Percentiles rank a stretch among this genome's conserved stretches.
phyloP scores from a whole-genome alignment of 2,329 filamentous ascomycete species.

The Colletotrichum liriopes region DNA sequence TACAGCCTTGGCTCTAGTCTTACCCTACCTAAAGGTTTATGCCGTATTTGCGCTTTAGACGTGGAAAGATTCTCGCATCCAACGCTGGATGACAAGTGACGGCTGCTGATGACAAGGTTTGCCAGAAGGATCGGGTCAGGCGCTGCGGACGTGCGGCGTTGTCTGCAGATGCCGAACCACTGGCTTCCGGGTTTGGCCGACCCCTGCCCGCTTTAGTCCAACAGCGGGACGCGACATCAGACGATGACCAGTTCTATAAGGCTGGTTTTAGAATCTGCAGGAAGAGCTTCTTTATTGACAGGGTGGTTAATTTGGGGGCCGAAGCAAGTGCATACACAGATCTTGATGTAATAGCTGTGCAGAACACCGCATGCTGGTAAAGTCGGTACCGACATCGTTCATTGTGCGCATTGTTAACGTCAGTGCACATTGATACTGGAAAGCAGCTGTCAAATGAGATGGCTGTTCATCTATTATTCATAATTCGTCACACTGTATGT shows the following conservation, averaged over 20 bases:
- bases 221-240: conserved; percentile 2
- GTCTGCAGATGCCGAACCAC: conserved; percentile 32
- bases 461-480: conserved; percentile 14
- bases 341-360: not conserved
- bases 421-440: not conserved
- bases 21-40: not conserved
- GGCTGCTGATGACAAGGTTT: not conserved
- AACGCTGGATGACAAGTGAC: not conserved
- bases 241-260: conserved; percentile 19
- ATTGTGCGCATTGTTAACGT: not conserved
- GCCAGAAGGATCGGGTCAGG: not conserved
- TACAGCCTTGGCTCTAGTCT: not conserved
- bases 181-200: conserved; percentile 20
- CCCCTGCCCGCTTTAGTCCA: not conserved
- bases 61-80: not conserved
- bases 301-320: not conserved
- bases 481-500: conserved; percentile 34
- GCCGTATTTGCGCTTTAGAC: not conserved
- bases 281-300: not conserved
- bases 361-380: no score
- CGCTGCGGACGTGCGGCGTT: conserved; percentile 2
- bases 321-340: not conserved
- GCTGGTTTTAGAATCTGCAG: not conserved
- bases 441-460: not conserved
- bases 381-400: no score